Evolutionary conservation across 495 filamentous ascomycete genomes (phyloP), one percentile per base, ranked within the genome.

Genomic region (Rostrohypoxylon terebratum): DNA sequence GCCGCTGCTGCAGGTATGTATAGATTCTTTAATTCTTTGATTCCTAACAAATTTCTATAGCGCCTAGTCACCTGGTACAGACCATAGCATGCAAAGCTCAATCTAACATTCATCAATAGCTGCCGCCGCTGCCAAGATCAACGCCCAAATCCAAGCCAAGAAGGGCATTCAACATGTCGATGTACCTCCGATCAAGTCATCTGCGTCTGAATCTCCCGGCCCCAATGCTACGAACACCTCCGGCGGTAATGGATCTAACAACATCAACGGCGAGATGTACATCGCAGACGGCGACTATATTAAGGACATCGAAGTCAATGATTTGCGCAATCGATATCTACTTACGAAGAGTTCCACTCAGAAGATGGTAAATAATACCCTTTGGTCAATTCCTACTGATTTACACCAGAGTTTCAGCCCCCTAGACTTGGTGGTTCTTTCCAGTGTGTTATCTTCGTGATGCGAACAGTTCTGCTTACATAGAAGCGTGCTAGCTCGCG

Each of bases 231-330:
- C 59, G 47, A 21, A 63, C n/a, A 36, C 70, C 20, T 73, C 83
- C 45, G 75, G 78, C 38, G 73, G 77, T 58, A 82, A 84, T 61
- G 85, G 85, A 21, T 82, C 81, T 8, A 87, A 84, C 8, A 87
- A 84, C 53, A 86, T 94, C 78, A 93, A 93, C 72, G 88, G 90
- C 69, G 94, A 97, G 69, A 89, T 96, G 81, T 98, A 98, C 78
- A 92, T 96, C 73, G 91, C 93, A 21, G 96, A 97, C 77, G 96
- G 96, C 66, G 96, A 99, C 78, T 98, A 92, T 76, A 97, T 99
- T 82, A 93, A 93, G 79, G 96, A 98, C 77, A 97, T 99, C 77
- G 96, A 98, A 81, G 93, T 99, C 81, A 99, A 99, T 83, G 94
- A 98, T 79, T 82, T 98, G 73, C 93, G 95, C 75, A 99, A 99